phyloP scores from a whole-genome alignment of 2,329 filamentous ascomycete species.

The Apiospora phragmitis region DNA sequence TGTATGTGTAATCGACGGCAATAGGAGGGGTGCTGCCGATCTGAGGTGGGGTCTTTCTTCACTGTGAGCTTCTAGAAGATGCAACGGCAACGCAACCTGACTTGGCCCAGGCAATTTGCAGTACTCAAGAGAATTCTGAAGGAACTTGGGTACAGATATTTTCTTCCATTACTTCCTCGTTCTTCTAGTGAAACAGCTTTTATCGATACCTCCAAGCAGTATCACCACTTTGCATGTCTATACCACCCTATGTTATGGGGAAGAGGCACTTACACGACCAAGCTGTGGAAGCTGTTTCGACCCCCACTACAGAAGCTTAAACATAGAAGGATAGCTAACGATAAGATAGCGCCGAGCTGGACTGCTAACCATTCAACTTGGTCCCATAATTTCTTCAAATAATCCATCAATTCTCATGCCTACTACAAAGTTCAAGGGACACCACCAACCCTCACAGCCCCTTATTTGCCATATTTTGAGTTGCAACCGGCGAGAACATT shows the following conservation, averaged over 20 bases:
- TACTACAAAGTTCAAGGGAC: neutral
- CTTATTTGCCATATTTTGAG: neutral
- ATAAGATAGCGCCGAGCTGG: neutral
- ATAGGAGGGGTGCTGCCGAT: neutral
- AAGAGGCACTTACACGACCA: neutral
- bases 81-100: neutral
- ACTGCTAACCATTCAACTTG: neutral
- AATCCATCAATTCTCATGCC: neutral
- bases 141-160: too few species aligned
- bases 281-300: neutral
- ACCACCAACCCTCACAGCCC: neutral
- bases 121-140: neutral
- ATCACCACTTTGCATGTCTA: neutral
- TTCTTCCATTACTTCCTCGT: too few species aligned
- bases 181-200: neutral
- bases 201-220: neutral
- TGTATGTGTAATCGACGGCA: neutral
- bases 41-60: neutral
- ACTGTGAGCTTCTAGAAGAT: neutral
- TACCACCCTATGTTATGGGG: neutral
- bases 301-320: neutral
- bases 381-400: constrained; percentile 5
- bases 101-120: neutral
- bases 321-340: neutral
- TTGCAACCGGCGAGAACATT: neutral